Conservation (phyloP, 2,329 filamentous ascomycete genomes). For the Fusarium sp. region DNA sequence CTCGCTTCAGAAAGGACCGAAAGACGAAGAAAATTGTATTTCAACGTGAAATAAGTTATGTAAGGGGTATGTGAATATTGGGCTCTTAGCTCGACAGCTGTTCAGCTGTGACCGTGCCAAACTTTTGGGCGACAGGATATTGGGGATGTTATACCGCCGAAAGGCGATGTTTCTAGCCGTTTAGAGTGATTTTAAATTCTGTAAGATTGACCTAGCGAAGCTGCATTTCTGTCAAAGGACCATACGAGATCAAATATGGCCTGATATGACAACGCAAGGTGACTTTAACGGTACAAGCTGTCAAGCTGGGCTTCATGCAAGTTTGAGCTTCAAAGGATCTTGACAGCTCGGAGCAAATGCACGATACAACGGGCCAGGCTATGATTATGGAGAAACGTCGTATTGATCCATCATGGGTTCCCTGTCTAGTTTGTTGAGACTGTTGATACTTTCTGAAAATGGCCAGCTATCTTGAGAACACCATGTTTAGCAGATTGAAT, state of each 20-base stretch:
- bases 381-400: not conserved
- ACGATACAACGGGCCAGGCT: not conserved
- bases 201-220: too few relatives aligned
- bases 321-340: not conserved
- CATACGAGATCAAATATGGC: fast-evolving
- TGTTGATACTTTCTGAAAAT: too few relatives aligned
- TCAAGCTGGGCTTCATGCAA: not conserved
- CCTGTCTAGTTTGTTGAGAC: not conserved
- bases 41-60: too few relatives aligned
- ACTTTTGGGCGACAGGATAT: fast-evolving
- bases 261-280: not conserved
- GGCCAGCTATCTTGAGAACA: not conserved
- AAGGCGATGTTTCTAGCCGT: fast-evolving
- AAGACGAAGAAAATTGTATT: not conserved
- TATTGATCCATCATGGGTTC: not conserved
- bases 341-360: not conserved
- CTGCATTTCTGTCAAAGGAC: too few relatives aligned
- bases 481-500: not conserved
- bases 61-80: too few relatives aligned
- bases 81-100: fast-evolving
- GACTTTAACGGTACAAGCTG: fast-evolving
- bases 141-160: not conserved
- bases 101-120: too few relatives aligned
- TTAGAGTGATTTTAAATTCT: not conserved
- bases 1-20: not conserved